Base-by-base conservation (phyloP, 177 flowering plant genomes). In the Vitis hybrid region DNA sequence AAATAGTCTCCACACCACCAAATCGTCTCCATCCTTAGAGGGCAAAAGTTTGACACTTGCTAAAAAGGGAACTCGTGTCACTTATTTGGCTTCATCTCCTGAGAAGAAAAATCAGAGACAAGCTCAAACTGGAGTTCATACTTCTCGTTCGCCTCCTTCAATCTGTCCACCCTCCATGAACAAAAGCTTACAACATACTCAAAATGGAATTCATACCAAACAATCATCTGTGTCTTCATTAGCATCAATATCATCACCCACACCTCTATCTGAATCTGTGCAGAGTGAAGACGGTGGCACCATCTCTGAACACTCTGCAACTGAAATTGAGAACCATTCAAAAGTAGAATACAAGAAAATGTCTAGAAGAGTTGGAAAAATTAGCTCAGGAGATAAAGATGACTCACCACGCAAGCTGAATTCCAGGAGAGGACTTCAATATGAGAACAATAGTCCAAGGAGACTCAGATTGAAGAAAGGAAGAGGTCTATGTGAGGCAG, bases 391-490 rank as follows among this genome's bases (percentile, higher is more conserved):
- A 48, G 72, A 67, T 56, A 61, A 77, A 40, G 75, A 74, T 14
- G 48, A n/a, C 48, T 49, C 17, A 23, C 34, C 75, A 12, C 51
- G 62, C 57, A 85, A 82, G 76, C 55, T 86, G 60, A 75, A 51
- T 17, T 85, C 86, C 73, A 79, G 78, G 75, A 81, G 84, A 75
- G 90, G 90, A 65, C 74, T 72, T 61, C 79, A 75, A 13, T 18
- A 76, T 4, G 86, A 82, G 59, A 73, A 68, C 66, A 68, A 26
- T 55, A 60, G 65, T 59, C 82, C 91, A 48, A 87, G 81, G 82
- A 82, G 78, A 74, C 87, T 88, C 62, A 83, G 62, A 57, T 88
- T 88, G 70, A 75, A 78, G 81, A 74, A 65, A 65, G 79, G 71
- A 69, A 80, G 79, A 70, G 68, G 70, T 21, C 21, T 55, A 70